A percentile compares a stretch with the other conserved stretches of the same genome.
Conservation (phyloP, 2,329 filamentous ascomycete genomes). For the Ophiostoma populinum region DNA sequence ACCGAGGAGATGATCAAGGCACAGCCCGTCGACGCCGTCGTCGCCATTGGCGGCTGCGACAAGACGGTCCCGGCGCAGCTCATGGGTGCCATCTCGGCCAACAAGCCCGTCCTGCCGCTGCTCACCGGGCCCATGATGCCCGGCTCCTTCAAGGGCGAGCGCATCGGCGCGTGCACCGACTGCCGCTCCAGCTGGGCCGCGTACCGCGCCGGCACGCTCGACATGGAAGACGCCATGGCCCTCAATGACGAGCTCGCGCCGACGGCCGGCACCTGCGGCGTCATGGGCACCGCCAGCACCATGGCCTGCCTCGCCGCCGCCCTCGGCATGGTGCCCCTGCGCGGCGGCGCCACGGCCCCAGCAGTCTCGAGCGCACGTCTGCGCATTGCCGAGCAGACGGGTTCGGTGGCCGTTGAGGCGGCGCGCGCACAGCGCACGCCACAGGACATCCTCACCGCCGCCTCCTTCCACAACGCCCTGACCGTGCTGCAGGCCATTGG, state of each 20-base stretch:
- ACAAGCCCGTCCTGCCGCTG: slow-evolving; percentile 51
- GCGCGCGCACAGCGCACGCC: slow-evolving; percentile 54
- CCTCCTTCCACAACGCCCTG: slow-evolving; percentile 69
- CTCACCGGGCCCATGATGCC: slow-evolving; percentile 61
- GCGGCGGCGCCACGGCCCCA: slow-evolving; percentile 56
- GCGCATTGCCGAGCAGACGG: slow-evolving; percentile 61
- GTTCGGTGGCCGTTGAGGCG: slow-evolving; percentile 46
- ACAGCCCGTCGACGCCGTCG: slow-evolving; percentile 51
- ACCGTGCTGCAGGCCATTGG: slow-evolving; percentile 71
- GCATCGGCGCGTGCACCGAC: slow-evolving; percentile 59
- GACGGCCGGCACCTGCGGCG: slow-evolving; percentile 65
- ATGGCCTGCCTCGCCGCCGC: slow-evolving; percentile 75
- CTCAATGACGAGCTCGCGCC: slow-evolving; percentile 60
- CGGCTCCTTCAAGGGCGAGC: slow-evolving; percentile 43
- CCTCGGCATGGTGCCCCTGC: slow-evolving; percentile 61
- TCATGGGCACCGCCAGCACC: slow-evolving; percentile 85
- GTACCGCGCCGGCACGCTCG: slow-evolving; percentile 46
- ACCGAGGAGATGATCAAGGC: slow-evolving; percentile 63
- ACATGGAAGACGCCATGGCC: slow-evolving; percentile 53
- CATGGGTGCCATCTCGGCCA: slow-evolving; percentile 60
- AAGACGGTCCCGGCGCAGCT: slow-evolving; percentile 59
- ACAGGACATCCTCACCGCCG: slow-evolving; percentile 51
- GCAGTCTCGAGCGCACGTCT: slow-evolving; percentile 64
- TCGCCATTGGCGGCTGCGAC: slow-evolving; percentile 56
- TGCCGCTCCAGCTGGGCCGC: slow-evolving; percentile 59